A percentile compares a stretch with the other conserved stretches of the same genome.
These are phyloP conservation scores for Apiospora phragmitis DNA, from an alignment of 2,329 filamentous ascomycete species.

Conservation along the genomic window DNA sequence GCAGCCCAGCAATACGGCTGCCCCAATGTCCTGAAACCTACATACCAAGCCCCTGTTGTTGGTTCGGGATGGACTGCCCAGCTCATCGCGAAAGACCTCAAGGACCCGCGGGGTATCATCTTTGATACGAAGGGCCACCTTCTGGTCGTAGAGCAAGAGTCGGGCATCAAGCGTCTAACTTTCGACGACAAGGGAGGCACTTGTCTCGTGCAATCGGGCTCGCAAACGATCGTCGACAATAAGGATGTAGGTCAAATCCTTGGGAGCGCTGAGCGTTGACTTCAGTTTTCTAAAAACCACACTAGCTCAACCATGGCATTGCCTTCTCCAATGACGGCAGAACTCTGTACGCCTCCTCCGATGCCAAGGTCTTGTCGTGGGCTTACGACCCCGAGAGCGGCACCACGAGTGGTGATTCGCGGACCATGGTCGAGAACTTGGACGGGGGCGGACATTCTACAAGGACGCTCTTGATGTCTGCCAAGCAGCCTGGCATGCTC, in stretches of 20 bases:
- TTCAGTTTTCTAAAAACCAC: background rate
- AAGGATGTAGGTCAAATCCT: conserved; percentile 8
- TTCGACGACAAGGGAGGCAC: conserved; percentile 30
- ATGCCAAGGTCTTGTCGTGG: conserved; percentile 62
- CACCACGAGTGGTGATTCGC: conserved; percentile 41
- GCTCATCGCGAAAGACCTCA: conserved; percentile 22
- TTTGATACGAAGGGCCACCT: conserved; percentile 37
- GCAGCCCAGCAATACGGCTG: conserved; percentile 4
- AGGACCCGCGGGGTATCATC: conserved; percentile 32
- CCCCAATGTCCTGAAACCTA: conserved; percentile 11
- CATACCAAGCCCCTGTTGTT: conserved; percentile 16
- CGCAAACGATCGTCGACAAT: conserved; percentile 14
- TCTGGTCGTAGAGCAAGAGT: conserved; percentile 33
- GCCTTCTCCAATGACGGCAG: conserved; percentile 52
- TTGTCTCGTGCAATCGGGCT: conserved; percentile 28
- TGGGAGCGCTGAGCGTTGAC: background rate
- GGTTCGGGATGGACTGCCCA: conserved; percentile 18
- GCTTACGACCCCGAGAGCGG: conserved; percentile 56
- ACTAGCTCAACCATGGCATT: conserved; percentile 56
- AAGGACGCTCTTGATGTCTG: conserved; percentile 65
- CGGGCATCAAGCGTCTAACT: conserved; percentile 34
- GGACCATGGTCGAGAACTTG: conserved; percentile 64
- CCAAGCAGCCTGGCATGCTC: conserved; percentile 54
- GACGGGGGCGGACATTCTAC: conserved; percentile 60
- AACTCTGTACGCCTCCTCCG: conserved; percentile 57